Conservation (phyloP, 2,329 filamentous ascomycete genomes). For the Pyricularia pennisetigena region DNA sequence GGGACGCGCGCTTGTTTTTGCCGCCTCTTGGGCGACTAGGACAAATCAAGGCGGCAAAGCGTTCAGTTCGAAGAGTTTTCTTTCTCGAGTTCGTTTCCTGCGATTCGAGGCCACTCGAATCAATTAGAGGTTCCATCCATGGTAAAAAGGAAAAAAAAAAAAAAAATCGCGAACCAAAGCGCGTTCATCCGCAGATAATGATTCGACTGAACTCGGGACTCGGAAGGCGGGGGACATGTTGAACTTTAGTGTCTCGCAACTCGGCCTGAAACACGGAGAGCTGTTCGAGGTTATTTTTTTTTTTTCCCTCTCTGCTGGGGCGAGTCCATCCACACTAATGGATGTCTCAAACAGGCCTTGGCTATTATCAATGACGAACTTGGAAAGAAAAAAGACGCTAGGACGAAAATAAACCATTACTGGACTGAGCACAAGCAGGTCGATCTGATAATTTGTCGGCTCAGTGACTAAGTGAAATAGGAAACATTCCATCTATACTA, state of each 20-base stretch:
- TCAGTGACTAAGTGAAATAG: background rate
- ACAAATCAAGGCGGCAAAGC: background rate
- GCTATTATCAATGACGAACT: background rate
- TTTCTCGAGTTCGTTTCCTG: background rate
- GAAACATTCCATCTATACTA: background rate
- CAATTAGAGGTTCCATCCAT: background rate
- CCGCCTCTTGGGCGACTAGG: background rate
- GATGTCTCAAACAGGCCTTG: background rate
- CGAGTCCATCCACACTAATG: background rate
- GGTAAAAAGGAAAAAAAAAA: background rate
- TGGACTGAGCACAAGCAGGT: background rate
- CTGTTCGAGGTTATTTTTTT: background rate
- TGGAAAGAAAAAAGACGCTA: background rate
- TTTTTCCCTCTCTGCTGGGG: too few species aligned
- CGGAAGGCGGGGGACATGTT: background rate
- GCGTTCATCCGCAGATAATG: background rate
- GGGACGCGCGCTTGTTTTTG: background rate
- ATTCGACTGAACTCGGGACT: background rate
- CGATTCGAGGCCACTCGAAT: background rate
- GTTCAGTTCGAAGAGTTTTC: background rate
- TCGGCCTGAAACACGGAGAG: background rate
- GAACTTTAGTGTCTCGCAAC: background rate
- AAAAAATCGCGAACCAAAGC: background rate
- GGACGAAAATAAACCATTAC: background rate
- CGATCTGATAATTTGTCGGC: background rate